phyloP scores from a whole-genome alignment of 164 flowering plant species.

The Macadamia tetraphylla region DNA sequence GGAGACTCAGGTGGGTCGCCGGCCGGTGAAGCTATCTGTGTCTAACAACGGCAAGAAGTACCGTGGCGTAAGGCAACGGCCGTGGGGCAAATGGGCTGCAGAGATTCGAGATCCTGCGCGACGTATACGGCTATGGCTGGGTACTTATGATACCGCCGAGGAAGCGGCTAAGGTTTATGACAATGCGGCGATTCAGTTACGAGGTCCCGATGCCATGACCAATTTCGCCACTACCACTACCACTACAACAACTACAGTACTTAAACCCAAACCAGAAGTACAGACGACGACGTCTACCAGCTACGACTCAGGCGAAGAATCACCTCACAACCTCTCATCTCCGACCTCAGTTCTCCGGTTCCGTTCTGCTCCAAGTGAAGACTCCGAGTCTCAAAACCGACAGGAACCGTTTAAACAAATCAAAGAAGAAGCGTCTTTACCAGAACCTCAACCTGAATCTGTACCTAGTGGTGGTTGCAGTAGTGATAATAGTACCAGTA shows the following conservation, averaged over 20 bases:
- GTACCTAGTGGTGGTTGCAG: too few relatives aligned
- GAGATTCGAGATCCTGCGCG: constrained; percentile 65
- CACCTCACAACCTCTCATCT: constrained; percentile 25
- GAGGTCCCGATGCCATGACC: constrained; percentile 71
- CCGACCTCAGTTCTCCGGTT: constrained; percentile 63
- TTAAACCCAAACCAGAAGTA: background rate
- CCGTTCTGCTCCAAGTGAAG: constrained; percentile 24
- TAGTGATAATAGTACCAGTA: too few relatives aligned
- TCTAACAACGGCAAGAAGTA: constrained; percentile 34
- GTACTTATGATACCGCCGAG: constrained; percentile 71
- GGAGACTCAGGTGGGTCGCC: background rate
- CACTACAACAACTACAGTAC: background rate
- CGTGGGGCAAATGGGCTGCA: constrained; percentile 88
- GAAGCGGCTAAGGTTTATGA: constrained; percentile 77
- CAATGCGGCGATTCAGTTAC: constrained; percentile 64
- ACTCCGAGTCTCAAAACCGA: constrained; percentile 22
- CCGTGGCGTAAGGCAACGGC: constrained; percentile 64
- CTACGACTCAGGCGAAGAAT: constrained; percentile 41
- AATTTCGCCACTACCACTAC: constrained; percentile 39
- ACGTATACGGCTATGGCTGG: constrained; percentile 65
- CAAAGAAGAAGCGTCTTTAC: constrained; percentile 4
- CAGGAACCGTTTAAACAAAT: background rate
- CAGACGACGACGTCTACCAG: constrained; percentile 19
- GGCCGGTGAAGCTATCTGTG: constrained; percentile 8
- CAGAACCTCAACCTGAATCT: too few relatives aligned